Conservation (phyloP, 2,329 filamentous ascomycete species). For the Aspergillus ruber region DNA sequence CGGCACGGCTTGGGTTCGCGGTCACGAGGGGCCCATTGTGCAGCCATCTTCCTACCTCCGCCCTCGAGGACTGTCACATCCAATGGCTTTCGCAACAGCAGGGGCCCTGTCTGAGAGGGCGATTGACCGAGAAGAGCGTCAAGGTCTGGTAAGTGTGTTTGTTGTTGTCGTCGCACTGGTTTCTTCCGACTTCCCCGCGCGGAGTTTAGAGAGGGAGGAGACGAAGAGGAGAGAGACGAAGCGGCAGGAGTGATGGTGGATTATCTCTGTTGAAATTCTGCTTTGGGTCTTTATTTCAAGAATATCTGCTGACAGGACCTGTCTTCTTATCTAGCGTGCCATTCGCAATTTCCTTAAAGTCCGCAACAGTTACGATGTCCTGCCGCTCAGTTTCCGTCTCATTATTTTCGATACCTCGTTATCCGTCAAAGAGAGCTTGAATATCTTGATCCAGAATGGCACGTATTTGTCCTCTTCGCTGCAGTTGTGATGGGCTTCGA, state of each 20-base stretch:
- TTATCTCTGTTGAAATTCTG: background rate
- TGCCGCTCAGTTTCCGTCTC: conserved; percentile 90
- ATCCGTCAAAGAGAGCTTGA: conserved; percentile 93
- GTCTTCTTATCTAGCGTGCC: conserved; percentile 55
- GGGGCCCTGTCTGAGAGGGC: conserved; percentile 37
- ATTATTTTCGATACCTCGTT: conserved; percentile 93
- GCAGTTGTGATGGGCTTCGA: background rate
- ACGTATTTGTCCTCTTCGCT: conserved; percentile 16
- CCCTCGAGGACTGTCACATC: conserved; percentile 31
- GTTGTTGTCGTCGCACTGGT: conserved; percentile 1
- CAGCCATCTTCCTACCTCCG: conserved; percentile 45
- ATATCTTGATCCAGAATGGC: conserved; percentile 95
- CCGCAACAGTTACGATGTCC: conserved; percentile 93
- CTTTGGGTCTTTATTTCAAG: background rate
- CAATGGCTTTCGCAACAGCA: conserved; percentile 38
- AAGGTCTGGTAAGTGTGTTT: conserved; percentile 39
- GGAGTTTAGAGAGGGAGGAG: background rate
- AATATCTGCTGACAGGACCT: conserved; percentile 1
- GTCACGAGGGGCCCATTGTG: conserved; percentile 43
- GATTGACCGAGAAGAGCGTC: conserved; percentile 45
- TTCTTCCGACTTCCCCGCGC: background rate
- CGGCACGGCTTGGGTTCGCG: conserved; percentile 4
- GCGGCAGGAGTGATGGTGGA: background rate
- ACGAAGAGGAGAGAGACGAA: background rate
- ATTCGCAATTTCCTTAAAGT: conserved; percentile 95